phyloP scores from a whole-genome alignment of 345 rosid genomes.

The Pistacia atlantica region DNA sequence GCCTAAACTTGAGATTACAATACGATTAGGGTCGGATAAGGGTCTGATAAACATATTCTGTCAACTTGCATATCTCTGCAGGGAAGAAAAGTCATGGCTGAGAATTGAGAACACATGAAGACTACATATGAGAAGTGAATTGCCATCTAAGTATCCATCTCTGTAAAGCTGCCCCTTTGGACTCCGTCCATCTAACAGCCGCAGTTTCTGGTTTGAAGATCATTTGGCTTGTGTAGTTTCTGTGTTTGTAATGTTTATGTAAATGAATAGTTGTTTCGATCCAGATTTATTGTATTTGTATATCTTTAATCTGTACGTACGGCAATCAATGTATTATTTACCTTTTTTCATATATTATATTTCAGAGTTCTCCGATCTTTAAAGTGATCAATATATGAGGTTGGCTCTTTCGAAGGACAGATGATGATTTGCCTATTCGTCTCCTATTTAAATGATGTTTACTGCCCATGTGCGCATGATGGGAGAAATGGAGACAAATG shows the following conservation, averaged over 20 bases:
- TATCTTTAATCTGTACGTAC: not conserved
- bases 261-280: conserved; percentile 12
- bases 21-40: not conserved
- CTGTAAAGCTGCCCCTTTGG: not conserved
- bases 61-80: conserved; percentile 19
- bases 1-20: not conserved
- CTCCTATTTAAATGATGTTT: not conserved
- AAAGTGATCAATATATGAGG: not conserved
- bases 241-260: not conserved
- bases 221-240: not conserved
- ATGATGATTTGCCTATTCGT: not conserved
- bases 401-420: not conserved
- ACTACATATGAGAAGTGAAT: not conserved
- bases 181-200: not conserved
- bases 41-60: not conserved
- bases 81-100: conserved; percentile 29
- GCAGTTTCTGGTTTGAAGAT: not conserved
- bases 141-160: not conserved
- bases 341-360: not conserved
- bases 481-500: not conserved
- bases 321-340: not conserved
- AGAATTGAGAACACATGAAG: not conserved
- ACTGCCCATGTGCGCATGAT: not conserved
- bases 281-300: not conserved
- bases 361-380: not conserved